Base-by-base conservation (phyloP, 768 basidiomycete genomes). In the Termitomyces sp. region DNA sequence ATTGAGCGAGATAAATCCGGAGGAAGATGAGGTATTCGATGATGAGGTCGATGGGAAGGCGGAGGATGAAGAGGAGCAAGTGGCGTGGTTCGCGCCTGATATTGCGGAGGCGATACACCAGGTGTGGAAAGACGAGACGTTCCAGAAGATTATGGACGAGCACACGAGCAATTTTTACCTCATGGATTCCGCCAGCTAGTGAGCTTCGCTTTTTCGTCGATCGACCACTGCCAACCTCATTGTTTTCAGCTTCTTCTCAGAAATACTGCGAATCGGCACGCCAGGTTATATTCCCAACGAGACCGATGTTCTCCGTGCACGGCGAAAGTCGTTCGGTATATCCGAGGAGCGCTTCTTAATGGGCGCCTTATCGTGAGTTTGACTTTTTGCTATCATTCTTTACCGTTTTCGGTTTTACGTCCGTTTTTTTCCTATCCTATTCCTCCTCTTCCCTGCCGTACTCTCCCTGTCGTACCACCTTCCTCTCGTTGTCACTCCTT, bases 131-230 rank as follows among this genome's bases (percentile, higher is more conserved):
- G 89, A 91, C 67, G 84, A 85, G 13, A 79, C 85, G 49, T 82
- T 85, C 0, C 72, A 72, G 6, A 77, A 75, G 58, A 71, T 82
- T n/a, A 74, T 81, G 71, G 78, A 81, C 60, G 79, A 80, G 55
- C 84, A 86, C 62, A 75, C 77, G 22, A 84, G 77, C 68, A 87
- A 94, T 55, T 96, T 96, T 66, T 95, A 96, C 68, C 77, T 97
- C 14, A 96, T 95, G 93, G 95, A 97, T 68, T 91, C 85, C n/a
- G 95, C 95, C 0, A 79, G 79, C 44, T 96, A 96, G 91, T 93
- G 64, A 68, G 89, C 82, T 34, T 34, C 27, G 10, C 13, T 36
- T 4, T 22, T n/a, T 2, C 22, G 16, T 37, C 1, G 5, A 48
- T 10, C 4, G 16, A 26, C 5, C 5, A 20, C 4, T 4, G 10